Evolutionary conservation across 2,329 filamentous ascomycete genomes (phyloP).

Genomic region (Verticillium albo-atrum): DNA sequence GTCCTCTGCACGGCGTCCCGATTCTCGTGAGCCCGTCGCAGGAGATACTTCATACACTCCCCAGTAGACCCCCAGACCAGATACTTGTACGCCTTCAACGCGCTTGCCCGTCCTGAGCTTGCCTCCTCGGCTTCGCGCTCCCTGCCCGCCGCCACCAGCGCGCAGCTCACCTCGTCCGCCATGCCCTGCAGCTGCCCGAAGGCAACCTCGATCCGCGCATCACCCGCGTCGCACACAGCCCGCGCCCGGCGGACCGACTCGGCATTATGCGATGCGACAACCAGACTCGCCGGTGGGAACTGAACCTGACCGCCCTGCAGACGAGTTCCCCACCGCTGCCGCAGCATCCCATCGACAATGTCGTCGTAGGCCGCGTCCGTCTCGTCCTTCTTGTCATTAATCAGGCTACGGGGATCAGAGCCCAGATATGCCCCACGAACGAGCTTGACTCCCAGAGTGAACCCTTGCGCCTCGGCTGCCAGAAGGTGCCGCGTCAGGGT

Average conservation of each 20-base stretch:
- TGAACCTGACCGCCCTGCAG: slow-evolving; percentile 20
- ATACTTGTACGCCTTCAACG: slow-evolving; percentile 56
- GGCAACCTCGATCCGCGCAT: slow-evolving; percentile 32
- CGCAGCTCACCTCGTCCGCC: slow-evolving; percentile 85
- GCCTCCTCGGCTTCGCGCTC: slow-evolving; percentile 1
- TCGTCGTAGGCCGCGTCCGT: slow-evolving; percentile 71
- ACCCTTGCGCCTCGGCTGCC: slow-evolving; percentile 52
- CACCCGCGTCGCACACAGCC: slow-evolving; percentile 41
- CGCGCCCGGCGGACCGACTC: slow-evolving; percentile 60
- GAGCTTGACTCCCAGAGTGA: slow-evolving; percentile 68
- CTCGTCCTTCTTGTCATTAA: slow-evolving; percentile 67
- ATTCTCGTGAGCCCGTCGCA: slow-evolving; percentile 61
- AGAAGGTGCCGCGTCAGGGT: slow-evolving; percentile 57
- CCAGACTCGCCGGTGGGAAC: slow-evolving; percentile 58
- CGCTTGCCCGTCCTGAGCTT: neutral
- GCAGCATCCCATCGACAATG: slow-evolving; percentile 63
- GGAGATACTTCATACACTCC: slow-evolving; percentile 83
- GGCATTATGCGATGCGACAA: slow-evolving; percentile 81
- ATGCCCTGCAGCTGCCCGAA: slow-evolving; percentile 52
- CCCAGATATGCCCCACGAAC: slow-evolving; percentile 72
- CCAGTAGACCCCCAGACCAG: slow-evolving; percentile 65
- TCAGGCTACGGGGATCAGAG: slow-evolving; percentile 64
- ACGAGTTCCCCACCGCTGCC: slow-evolving; percentile 49
- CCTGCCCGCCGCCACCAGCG: slow-evolving; percentile 33
- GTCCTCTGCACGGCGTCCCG: slow-evolving; percentile 64